A percentile compares a stretch with the other conserved stretches of the same genome.
Evolutionary conservation across 2,329 filamentous ascomycete genomes (phyloP).

Genomic region (Aspergillus neotritici): DNA sequence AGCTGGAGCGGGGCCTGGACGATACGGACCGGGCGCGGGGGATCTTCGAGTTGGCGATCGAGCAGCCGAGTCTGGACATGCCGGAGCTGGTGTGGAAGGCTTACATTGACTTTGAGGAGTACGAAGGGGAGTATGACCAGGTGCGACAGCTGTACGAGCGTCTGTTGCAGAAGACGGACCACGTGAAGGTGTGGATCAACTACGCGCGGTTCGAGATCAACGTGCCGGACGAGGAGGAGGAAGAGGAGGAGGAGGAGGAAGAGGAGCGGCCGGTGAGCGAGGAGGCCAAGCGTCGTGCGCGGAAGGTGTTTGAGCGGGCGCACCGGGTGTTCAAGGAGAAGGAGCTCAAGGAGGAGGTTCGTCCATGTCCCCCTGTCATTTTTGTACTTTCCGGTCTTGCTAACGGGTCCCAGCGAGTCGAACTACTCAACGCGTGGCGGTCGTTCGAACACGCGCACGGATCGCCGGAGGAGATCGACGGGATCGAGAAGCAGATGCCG

Average conservation of each 20-base stretch:
- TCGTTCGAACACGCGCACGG: slow-evolving; percentile 88
- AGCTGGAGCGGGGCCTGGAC: slow-evolving; percentile 85
- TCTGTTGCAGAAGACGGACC: slow-evolving; percentile 87
- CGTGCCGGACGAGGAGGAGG: slow-evolving; percentile 67
- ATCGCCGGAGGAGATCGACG: slow-evolving; percentile 65
- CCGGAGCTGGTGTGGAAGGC: slow-evolving; percentile 96
- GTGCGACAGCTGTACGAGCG: slow-evolving; percentile 82
- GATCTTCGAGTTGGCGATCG: slow-evolving; percentile 86
- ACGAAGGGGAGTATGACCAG: slow-evolving; percentile 82
- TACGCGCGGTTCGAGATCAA: slow-evolving; percentile 99
- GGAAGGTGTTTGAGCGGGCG: slow-evolving; percentile 77
- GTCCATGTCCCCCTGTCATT: slow-evolving; percentile 12
- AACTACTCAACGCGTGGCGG: slow-evolving; percentile 85
- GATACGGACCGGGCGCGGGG: slow-evolving; percentile 81
- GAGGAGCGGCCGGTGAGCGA: slow-evolving; percentile 64
- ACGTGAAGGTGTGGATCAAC: slow-evolving; percentile 98
- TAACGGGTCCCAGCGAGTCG: slow-evolving; percentile 56
- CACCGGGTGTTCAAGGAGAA: slow-evolving; percentile 82
- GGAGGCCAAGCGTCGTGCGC: slow-evolving; percentile 73
- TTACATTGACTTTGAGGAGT: slow-evolving; percentile 98
- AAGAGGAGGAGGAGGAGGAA: slow-evolving; percentile 54
- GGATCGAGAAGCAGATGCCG: slow-evolving; percentile 90
- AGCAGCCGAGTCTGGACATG: slow-evolving; percentile 85
- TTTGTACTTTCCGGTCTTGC: not conserved
- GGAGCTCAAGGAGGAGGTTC: slow-evolving; percentile 79